phyloP scores from a whole-genome alignment of 2,329 filamentous ascomycete species.

The Fusarium sp. region DNA sequence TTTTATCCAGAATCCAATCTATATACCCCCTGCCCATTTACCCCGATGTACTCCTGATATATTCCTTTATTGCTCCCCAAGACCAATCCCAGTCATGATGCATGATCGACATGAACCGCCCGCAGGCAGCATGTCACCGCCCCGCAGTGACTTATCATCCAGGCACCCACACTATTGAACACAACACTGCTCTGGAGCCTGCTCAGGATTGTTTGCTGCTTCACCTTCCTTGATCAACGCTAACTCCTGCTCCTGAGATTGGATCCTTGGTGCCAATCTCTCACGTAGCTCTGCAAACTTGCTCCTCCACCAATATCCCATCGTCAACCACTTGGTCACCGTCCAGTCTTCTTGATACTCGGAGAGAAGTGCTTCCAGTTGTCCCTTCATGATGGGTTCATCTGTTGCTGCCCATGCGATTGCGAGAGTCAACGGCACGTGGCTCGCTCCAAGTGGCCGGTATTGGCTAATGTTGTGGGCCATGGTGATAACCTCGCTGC shows the following conservation, averaged over 20 bases:
- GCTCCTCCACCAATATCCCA: constrained; percentile 32
- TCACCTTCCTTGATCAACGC: background rate
- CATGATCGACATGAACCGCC: background rate
- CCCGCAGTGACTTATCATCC: background rate
- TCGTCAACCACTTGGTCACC: constrained; percentile 24
- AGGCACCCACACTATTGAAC: constrained; percentile 15
- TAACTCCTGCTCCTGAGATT: background rate
- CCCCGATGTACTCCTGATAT: background rate
- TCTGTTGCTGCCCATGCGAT: constrained; percentile 36
- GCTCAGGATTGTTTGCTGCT: background rate
- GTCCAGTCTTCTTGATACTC: constrained; percentile 36
- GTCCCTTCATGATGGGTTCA: constrained; percentile 18
- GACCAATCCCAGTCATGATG: background rate
- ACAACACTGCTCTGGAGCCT: constrained; percentile 25
- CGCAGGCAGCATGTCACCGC: background rate
- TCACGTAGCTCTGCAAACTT: constrained; percentile 27
- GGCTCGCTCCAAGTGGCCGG: constrained; percentile 28
- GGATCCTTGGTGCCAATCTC: constrained; percentile 10
- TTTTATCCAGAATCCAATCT: background rate
- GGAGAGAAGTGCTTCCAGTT: constrained; percentile 15
- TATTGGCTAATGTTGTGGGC: constrained; percentile 20
- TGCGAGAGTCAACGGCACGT: constrained; percentile 23
- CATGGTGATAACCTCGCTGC: constrained; percentile 23
- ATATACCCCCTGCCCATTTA: background rate
- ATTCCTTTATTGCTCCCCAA: background rate